Conservation (phyloP, 2,329 filamentous ascomycete species). For the Curvularia verruculosa region DNA sequence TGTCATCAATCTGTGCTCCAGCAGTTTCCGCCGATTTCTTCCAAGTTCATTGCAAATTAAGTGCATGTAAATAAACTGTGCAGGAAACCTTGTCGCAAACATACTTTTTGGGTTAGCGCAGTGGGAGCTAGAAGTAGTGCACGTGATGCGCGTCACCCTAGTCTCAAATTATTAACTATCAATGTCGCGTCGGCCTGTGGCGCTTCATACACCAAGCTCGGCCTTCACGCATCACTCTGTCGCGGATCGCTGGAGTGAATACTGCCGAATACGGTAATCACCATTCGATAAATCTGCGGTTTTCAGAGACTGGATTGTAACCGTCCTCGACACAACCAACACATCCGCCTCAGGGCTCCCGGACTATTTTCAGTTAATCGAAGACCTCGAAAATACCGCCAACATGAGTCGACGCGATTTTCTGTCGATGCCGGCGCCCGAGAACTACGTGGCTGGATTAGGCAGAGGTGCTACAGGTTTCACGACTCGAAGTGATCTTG, state of each 20-base stretch:
- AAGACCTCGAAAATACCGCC: slow-evolving; percentile 15
- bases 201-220: not conserved
- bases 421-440: slow-evolving; percentile 74
- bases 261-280: not conserved
- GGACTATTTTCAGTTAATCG: not conserved
- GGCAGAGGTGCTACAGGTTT: slow-evolving; percentile 98
- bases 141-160: slow-evolving; percentile 29
- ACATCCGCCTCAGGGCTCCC: not conserved
- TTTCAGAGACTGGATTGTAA: not conserved
- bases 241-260: not conserved
- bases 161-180: slow-evolving; percentile 18
- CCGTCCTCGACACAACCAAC: slow-evolving; percentile 1
- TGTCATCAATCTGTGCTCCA: no score
- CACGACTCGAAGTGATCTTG: slow-evolving; percentile 94
- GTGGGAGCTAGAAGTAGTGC: slow-evolving; percentile 1
- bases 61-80: not conserved
- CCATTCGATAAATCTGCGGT: not conserved
- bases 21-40: not conserved
- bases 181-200: slow-evolving; percentile 14
- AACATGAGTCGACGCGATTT: slow-evolving; percentile 79
- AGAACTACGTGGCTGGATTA: slow-evolving; percentile 83
- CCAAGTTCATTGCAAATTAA: not conserved
- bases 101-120: slow-evolving; percentile 28
- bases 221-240: not conserved
- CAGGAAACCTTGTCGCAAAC: slow-evolving; percentile 24